Base-by-base conservation (phyloP, 2,329 filamentous ascomycete species). In the Coniochaeta hoffmannii region DNA sequence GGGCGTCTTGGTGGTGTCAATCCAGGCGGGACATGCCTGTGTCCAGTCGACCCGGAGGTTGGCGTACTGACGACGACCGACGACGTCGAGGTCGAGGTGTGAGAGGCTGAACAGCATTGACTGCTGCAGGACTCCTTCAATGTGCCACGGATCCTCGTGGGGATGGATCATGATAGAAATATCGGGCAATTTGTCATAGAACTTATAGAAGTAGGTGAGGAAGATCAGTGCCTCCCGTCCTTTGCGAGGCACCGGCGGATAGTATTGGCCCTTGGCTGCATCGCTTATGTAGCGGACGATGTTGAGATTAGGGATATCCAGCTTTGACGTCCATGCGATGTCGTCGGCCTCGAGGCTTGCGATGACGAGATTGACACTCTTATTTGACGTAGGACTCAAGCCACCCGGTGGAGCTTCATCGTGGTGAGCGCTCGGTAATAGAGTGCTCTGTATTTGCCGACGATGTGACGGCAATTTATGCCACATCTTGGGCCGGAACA, bases 161-260 rank as follows among this genome's bases (percentile, higher is more conserved):
- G 80, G 75, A 63, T 87, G 83, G 66, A 83, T 77, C 68, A 87
- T 84, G 59, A 86, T 77, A 31, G 73, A 72, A 58, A 85, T 73
- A 54, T 83, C 80, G 2, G 81, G 76, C 4, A 87, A 73, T 3
- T 72, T 62, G 58, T 85, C 74, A 68, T 87, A 86, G 65, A 80
- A 76, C 64, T 84, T 80, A 62, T 83, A 77, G 62, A 86, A 76
- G 66, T 82, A 85, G 36, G 75, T 79, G 35, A 85, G 72, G 64
- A 86, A 86, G 8, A 82, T 76, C 69, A 82, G 79, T 32, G 80
- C 82, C 67, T 87, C 83, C 62, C 83, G 79, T 32, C 83, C 83
- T 65, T 83, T 83, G 62, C 81, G 80, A 55, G 75, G 59, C 4
- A 67, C 73, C 0, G 78, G 77, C 1, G 79, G 75, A 57, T 78